Base-by-base conservation (phyloP, 1,284 basidiomycete genomes). In the Cerioporus squamosus region DNA sequence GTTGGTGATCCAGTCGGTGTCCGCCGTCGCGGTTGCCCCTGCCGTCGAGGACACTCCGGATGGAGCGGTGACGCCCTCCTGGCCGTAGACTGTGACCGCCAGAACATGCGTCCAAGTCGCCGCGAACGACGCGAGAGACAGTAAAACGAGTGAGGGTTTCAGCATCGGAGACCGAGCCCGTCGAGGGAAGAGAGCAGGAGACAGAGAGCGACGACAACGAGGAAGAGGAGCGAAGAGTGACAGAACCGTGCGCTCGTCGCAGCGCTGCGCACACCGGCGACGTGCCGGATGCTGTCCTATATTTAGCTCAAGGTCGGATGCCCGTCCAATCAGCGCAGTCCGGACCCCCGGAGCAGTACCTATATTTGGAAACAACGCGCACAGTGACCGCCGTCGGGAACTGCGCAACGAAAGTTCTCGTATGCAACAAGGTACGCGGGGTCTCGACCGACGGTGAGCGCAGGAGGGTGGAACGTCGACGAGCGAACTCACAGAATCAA, bases 61-160 rank as follows among this genome's bases (percentile, higher is more conserved):
- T 17, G 60, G 55, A 26, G 51, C 49, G 40, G 62, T 61, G 36
- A 63, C 53, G 52, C 66, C 66, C 42, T 64, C 52, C 47, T 62
- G 58, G 51, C 62, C 62, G 44, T 67, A 67, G 55, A 67, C 42
- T 15, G 66, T 67, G 18, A 67, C 62, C 20, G 67, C 65, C 40
- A 50, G 24, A 4, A 47, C 55, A 44, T 49, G 38, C 9, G 62
- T 44, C 44, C 47, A 63, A 36, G 55, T 17, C 24, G 24, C 52
- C 12, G 59, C 57, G n/a, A 64, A 51, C 40, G 54, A 57, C 26
- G 26, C 26, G 26, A 29, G 26, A 29, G 26, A 29, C 29, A 64
- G 49, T 48, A 64, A 48, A 61, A 61, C 29, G 62, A 64, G 54
- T 44, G 62, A 44, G 18, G 58, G 55, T 56, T 56, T 53, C 44